phyloP scores from a whole-genome alignment of 257 asterid genomes.

The Solanum neorickii region DNA sequence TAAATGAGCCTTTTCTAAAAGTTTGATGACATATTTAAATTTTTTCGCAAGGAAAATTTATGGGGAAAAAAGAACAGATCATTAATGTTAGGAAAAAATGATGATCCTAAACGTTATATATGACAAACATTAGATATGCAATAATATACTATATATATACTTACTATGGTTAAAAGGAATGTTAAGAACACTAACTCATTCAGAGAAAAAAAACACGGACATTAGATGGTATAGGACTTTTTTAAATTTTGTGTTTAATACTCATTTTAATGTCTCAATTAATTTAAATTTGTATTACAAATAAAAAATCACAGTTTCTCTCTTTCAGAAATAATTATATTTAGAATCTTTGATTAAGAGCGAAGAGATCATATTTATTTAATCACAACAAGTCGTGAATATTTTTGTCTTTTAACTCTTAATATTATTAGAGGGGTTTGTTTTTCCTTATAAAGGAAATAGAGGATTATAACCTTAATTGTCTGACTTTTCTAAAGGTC shows the following conservation, averaged over 20 bases:
- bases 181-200: background rate
- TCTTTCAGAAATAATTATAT: fast-evolving
- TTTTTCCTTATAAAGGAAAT: background rate
- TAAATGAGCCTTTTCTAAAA: no score
- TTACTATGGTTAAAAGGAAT: background rate
- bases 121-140: background rate
- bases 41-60: background rate
- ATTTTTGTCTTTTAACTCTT: background rate
- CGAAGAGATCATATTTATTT: background rate
- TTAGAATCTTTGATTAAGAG: background rate
- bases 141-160: background rate
- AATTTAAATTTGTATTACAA: background rate
- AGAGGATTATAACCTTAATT: background rate
- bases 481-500: background rate
- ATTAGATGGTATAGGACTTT: background rate
- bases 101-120: background rate
- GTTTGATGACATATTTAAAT: no score
- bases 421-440: background rate
- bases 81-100: background rate
- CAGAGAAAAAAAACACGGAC: background rate
- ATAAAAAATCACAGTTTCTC: background rate
- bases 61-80: background rate
- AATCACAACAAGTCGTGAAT: background rate
- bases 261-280: background rate
- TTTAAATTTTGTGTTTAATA: background rate